Conservation (phyloP, 495 filamentous ascomycete genomes). For the Hyaloscypha bicolor region DNA sequence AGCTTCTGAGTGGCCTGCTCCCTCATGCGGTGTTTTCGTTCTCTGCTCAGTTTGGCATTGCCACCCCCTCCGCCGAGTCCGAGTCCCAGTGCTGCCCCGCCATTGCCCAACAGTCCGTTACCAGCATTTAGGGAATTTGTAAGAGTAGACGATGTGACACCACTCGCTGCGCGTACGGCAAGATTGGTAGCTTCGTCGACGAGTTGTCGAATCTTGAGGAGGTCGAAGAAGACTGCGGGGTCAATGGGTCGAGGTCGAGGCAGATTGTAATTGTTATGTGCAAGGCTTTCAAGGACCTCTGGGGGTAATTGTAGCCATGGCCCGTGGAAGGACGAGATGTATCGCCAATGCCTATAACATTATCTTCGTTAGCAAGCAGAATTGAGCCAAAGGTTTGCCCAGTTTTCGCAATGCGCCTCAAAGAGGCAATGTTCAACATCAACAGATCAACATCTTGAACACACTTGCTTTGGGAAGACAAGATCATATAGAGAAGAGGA, state of each 20-base stretch:
- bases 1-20: slow-evolving; percentile 77
- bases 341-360: slow-evolving; percentile 69
- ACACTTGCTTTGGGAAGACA: not conserved
- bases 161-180: slow-evolving; percentile 73
- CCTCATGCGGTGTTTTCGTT: slow-evolving; percentile 73
- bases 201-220: slow-evolving; percentile 75
- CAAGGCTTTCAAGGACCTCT: slow-evolving; percentile 76
- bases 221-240: slow-evolving; percentile 78
- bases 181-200: slow-evolving; percentile 78
- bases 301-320: slow-evolving; percentile 86
- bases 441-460: not conserved
- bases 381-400: slow-evolving; percentile 5
- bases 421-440: not conserved
- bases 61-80: slow-evolving; percentile 58
- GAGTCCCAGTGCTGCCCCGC: slow-evolving; percentile 60
- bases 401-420: slow-evolving; percentile 10
- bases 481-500: not conserved
- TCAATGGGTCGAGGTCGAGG: slow-evolving; percentile 76
- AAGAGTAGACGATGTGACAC: slow-evolving; percentile 63
- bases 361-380: not conserved
- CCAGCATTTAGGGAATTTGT: slow-evolving; percentile 43
- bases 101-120: slow-evolving; percentile 53
- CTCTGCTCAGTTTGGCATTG: slow-evolving; percentile 67
- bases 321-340: slow-evolving; percentile 82
- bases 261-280: slow-evolving; percentile 75